Conservation (phyloP, 163 green algal species). For the Chlorella variabilis region DNA sequence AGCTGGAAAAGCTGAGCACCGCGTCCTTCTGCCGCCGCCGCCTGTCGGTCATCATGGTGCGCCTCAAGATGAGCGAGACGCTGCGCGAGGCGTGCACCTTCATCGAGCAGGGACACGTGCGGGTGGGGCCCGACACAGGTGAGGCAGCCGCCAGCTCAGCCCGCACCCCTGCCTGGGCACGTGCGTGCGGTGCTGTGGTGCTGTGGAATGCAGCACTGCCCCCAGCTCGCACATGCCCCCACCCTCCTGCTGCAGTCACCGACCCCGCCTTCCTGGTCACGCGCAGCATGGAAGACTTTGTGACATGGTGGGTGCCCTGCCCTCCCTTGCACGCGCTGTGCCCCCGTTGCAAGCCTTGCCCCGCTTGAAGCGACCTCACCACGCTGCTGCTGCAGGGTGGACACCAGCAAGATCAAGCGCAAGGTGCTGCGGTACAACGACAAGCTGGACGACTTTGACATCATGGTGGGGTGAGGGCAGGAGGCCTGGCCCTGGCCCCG, state of each 20-base stretch:
- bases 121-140: constrained; percentile 90
- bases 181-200: neutral
- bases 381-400: constrained; percentile 73
- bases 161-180: too few relatives aligned
- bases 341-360: too few relatives aligned
- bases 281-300: constrained; percentile 95
- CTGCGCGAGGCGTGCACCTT: constrained; percentile 93
- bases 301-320: too few relatives aligned
- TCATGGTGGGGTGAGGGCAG: constrained; percentile 60
- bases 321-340: too few relatives aligned
- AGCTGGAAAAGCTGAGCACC: constrained; percentile 91
- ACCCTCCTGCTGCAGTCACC: constrained; percentile 25
- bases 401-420: constrained; percentile 96
- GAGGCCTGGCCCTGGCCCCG: too few relatives aligned
- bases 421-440: constrained; percentile 99
- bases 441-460: constrained; percentile 93
- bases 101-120: constrained; percentile 97
- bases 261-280: constrained; percentile 76
- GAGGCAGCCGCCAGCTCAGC: neutral
- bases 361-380: too few relatives aligned
- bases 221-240: neutral
- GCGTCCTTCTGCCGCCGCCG: constrained; percentile 92
- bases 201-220: neutral
- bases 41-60: constrained; percentile 92
- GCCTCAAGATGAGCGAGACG: constrained; percentile 94